Evolutionary conservation across 1,139 yeast genomes (phyloP), one percentile per base, ranked within the genome.

Genomic region (Candida labiduridarum): DNA sequence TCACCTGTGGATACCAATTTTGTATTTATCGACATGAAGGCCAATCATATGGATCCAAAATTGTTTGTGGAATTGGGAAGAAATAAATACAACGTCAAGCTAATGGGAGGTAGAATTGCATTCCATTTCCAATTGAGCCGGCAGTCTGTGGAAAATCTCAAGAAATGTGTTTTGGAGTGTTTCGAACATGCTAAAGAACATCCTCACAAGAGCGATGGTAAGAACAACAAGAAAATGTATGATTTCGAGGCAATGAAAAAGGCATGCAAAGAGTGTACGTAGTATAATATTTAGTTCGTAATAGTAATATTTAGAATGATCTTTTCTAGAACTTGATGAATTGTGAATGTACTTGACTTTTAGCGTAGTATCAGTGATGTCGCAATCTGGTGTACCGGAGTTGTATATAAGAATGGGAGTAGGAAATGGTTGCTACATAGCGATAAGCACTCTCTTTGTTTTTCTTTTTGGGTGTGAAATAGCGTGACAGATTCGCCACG

Each of bases 1-100:
- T 78, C 84, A 27, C 97, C 97, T 1, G 91, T 85, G 4, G 86
- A 92, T 58, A 89, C 97, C 10, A 91, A 87, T 66, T 89, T 92
- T 68, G 92, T 91, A 31, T 91, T 90, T 65, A 65, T 91, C 50
- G 96, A 92, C 65, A 67, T 83, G 47, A 76, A 73, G 57, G 74
- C 74, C 40, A 82, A 83, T 58, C 79, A 76, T 47, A 80, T 90
- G 68, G 81, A 86, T 63, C 83, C 85, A 15, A 78, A 71, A 29
- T 72, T 76, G 45, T 72, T 89, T 54, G 76, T 73, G 33, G 75
- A 76, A 55, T 77, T 82, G 57, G 90, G 86, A 57, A 66, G 71
- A 50, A 58, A 56, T 18, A 82, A 86, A 60, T 74, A 84, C 59
- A 82, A 83, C 45, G 78, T 92, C 56, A 85, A 81, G 59, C 70